phyloP scores from a whole-genome alignment of 257 asterid genomes.

The Solanum arcanum region DNA sequence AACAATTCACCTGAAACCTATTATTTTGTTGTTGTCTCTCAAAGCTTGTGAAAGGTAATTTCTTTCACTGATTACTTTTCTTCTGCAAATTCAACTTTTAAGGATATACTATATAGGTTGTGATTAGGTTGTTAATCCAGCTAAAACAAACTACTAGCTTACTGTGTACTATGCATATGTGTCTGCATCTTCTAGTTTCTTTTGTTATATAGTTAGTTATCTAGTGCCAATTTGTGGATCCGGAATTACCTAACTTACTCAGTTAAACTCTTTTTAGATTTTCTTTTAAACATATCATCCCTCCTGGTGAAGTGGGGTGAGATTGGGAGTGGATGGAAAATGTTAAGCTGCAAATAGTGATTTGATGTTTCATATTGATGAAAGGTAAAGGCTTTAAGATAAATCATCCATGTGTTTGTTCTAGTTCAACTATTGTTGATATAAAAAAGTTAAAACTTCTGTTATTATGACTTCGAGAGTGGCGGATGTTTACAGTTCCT shows the following conservation, averaged over 20 bases:
- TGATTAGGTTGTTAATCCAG: neutral
- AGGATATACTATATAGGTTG: neutral
- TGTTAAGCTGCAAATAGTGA: neutral
- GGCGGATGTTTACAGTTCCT: neutral
- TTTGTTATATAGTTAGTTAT: neutral
- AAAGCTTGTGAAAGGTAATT: conserved; percentile 15
- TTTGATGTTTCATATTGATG: neutral
- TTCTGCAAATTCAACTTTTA: neutral
- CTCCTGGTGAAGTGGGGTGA: neutral
- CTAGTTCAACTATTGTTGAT: neutral
- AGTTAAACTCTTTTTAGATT: no score
- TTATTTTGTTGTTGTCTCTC: conserved; percentile 5
- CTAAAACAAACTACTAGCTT: neutral
- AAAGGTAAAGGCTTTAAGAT: neutral
- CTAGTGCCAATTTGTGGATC: neutral
- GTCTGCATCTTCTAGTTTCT: neutral
- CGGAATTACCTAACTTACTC: neutral
- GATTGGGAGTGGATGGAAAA: neutral
- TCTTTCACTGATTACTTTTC: neutral
- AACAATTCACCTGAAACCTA: conserved; percentile 9
- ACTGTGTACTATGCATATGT: neutral
- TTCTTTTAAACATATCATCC: neutral
- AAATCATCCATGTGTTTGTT: neutral
- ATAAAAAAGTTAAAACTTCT: neutral
- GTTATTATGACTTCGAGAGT: neutral